phyloP scores from a whole-genome alignment of 306 rosid genomes.

The Chamaecrista fasciculata region DNA sequence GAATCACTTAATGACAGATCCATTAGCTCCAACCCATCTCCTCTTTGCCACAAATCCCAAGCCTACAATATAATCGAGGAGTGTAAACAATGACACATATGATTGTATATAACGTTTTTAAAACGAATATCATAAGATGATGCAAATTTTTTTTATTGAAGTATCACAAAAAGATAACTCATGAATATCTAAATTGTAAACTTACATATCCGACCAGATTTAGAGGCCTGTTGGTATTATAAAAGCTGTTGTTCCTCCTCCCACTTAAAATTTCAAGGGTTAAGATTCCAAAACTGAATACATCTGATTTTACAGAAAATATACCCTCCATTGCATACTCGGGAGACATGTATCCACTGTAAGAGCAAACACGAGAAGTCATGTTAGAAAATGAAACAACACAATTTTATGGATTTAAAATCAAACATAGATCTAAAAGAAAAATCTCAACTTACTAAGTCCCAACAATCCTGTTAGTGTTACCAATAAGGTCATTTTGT shows the following conservation, averaged over 20 bases:
- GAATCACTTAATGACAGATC: conserved; percentile 15
- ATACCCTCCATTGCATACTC: conserved; percentile 29
- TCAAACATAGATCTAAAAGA: too few relatives aligned
- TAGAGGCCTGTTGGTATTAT: neutral
- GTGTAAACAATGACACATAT: too few relatives aligned
- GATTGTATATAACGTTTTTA: too few relatives aligned
- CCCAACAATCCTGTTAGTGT: conserved; percentile 29
- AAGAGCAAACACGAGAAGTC: neutral
- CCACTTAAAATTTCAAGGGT: conserved; percentile 38
- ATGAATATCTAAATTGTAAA: too few relatives aligned
- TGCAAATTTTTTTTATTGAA: too few relatives aligned
- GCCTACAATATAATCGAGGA: conserved; percentile 13
- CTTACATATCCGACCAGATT: conserved; percentile 39
- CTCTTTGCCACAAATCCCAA: conserved; percentile 32
- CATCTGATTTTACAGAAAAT: conserved; percentile 33
- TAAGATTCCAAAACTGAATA: conserved; percentile 29
- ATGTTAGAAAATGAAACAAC: neutral
- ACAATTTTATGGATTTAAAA: too few relatives aligned
- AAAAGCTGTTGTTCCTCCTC: conserved; percentile 26
- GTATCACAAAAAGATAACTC: too few relatives aligned
- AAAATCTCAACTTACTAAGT: conserved; percentile 28
- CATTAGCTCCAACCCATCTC: neutral
- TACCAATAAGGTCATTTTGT: neutral
- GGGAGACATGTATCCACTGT: neutral
- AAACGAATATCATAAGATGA: too few relatives aligned